Evolutionary conservation across 2,329 filamentous ascomycete species (phyloP), one percentile per base, ranked within the genome.

Genomic region (Cladosporium sp.): DNA sequence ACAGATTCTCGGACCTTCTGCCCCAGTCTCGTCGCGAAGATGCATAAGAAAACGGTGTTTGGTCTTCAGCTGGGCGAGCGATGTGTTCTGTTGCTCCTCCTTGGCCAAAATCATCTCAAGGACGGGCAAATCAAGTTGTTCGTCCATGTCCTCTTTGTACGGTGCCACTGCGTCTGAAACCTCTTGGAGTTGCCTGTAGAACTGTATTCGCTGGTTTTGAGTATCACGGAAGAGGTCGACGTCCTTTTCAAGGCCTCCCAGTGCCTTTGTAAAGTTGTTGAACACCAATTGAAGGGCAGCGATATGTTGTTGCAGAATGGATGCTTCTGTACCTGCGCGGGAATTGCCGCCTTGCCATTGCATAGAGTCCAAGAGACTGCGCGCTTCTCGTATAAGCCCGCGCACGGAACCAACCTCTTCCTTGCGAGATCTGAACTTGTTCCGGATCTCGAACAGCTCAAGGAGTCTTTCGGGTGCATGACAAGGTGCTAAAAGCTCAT

Each of bases 151-250:
- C 11, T 88, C 86, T 59, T 91, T 87, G 58, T 89, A 89, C 1
- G 88, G 87, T 5, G 84, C 82, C 0, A 97, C 90, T 17, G 85
- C 90, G 69, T 97, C 93, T 0, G 92, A 97, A n/a, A 97, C 86
- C 25, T 85, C 83, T 70, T 97, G 94, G 11, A 97, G 80, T 68
- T 97, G 92, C 5, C 88, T 86, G 70, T 97, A 97, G 70, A 92
- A 97, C 59, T 94, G 91, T 0, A 97, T 76, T 14, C 94, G 87
- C 38, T 86, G 81, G 67, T 97, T 97, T 85, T 96, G 92, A 0
- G 88, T 85, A 15, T 81, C 79, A 28, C 85, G 88, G 70, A 96
- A 94, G 28, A 85, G 76, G 49, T 93, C 87, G 5, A 91, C 76
- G 71, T 97, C 92, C 60, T 84, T 83, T 61, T 90, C 86, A 12